These are phyloP conservation scores for Phaseolus lunatus DNA, from an alignment of 306 rosid species.

Conservation along the genomic window DNA sequence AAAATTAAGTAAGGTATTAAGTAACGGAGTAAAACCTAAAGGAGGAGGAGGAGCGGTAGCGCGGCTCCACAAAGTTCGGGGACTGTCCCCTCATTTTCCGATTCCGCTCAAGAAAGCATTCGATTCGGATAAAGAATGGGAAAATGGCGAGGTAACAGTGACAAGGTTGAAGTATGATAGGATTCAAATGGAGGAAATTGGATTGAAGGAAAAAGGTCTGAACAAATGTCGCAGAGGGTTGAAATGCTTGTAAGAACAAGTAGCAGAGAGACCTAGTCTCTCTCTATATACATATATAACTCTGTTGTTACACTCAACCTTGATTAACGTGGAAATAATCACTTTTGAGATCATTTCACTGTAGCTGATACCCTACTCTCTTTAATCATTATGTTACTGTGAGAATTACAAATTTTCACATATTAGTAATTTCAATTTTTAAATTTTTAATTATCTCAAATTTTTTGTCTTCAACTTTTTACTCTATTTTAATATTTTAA, in stretches of 20 bases:
- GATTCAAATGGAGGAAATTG: neutral
- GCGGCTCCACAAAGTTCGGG: slow-evolving; percentile 69
- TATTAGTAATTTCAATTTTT: no score
- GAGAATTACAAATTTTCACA: no score
- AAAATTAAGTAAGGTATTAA: neutral
- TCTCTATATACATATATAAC: no score
- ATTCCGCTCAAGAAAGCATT: slow-evolving; percentile 48
- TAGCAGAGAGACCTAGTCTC: neutral
- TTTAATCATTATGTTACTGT: no score
- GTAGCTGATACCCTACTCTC: no score
- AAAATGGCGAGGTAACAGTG: neutral
- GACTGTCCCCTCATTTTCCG: slow-evolving; percentile 73
- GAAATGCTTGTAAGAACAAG: neutral
- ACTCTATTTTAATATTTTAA: no score
- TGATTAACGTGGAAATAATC: no score
- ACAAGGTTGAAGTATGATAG: neutral
- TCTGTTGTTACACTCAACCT: no score
- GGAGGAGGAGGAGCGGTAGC: slow-evolving; percentile 73
- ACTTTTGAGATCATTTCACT: no score
- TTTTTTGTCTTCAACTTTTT: no score
- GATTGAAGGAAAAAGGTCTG: neutral
- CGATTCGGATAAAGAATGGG: neutral
- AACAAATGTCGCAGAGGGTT: no score
- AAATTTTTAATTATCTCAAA: no score
- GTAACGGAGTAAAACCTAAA: slow-evolving; percentile 49